Percentiles rank a stretch among this genome's conserved stretches.
Evolutionary conservation across 257 asterid genomes (phyloP).

Genomic region (Solanum pinnatisectum): DNA sequence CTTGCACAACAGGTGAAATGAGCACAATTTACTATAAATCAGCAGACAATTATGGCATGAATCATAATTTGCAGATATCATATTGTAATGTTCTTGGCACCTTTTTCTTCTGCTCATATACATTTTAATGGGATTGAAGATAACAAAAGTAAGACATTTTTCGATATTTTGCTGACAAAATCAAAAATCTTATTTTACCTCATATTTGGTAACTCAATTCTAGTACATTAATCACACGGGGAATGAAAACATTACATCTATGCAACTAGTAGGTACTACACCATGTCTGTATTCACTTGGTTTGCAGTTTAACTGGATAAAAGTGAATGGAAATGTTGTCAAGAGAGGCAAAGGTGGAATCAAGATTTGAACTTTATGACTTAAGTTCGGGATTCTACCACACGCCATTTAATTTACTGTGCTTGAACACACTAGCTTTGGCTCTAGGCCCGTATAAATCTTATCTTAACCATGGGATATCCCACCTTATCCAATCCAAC

Average conservation of each 20-base stretch:
- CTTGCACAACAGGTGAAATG: slow-evolving; percentile 1
- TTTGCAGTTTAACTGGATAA: neutral
- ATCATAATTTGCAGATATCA: neutral
- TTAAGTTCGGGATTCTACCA: neutral
- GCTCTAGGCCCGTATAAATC: neutral
- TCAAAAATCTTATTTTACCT: neutral
- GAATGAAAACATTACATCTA: neutral
- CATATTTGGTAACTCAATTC: neutral
- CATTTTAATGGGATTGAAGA: neutral
- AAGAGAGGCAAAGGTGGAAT: neutral
- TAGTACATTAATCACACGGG: neutral
- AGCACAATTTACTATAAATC: neutral
- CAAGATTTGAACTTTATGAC: neutral
- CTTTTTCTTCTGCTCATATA: neutral
- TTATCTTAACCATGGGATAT: no score
- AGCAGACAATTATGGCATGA: neutral
- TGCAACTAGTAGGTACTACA: neutral
- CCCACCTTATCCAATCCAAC: neutral
- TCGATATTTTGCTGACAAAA: neutral
- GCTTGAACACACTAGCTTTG: neutral
- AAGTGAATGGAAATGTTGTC: neutral
- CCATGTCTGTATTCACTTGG: neutral
- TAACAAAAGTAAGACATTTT: neutral
- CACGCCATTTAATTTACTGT: neutral
- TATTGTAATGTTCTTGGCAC: neutral